Percentiles rank a stretch among this genome's conserved stretches.
Conservation (phyloP, 2,329 filamentous ascomycete species). For the Cadophora luteo-olivacea region DNA sequence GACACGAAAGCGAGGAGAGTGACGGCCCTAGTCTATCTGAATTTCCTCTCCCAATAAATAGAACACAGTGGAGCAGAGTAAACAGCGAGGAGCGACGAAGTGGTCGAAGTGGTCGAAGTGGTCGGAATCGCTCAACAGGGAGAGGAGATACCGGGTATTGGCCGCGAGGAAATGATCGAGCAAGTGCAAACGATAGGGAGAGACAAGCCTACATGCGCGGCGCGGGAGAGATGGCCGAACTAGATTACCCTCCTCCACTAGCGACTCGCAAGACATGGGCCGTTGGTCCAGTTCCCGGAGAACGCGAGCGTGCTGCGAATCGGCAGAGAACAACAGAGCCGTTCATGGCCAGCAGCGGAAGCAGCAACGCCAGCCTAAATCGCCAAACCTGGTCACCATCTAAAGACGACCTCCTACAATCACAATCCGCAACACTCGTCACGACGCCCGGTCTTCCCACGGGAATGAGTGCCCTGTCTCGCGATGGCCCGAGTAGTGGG, state of each 20-base stretch:
- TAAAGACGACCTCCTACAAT: slow-evolving; percentile 5
- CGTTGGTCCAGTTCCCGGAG: neutral
- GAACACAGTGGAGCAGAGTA: slow-evolving; percentile 23
- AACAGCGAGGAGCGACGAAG: slow-evolving; percentile 2
- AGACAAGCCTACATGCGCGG: slow-evolving; percentile 15
- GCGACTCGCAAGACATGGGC: slow-evolving; percentile 1
- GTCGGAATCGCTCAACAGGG: slow-evolving; percentile 5
- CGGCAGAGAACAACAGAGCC: neutral
- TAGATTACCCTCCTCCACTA: neutral
- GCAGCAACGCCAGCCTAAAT: neutral
- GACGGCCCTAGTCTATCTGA: slow-evolving; percentile 21
- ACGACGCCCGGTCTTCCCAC: neutral
- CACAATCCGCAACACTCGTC: slow-evolving; percentile 13
- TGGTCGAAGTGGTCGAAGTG: neutral
- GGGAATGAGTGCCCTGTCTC: neutral
- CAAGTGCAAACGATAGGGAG: slow-evolving; percentile 7
- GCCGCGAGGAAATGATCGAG: neutral
- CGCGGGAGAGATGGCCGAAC: neutral
- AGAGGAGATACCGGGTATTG: slow-evolving; percentile 12
- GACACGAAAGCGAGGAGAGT: slow-evolving; percentile 19
- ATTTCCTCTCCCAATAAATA: slow-evolving; percentile 26
- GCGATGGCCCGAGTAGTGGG: neutral
- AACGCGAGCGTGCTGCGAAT: neutral
- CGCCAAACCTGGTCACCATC: slow-evolving; percentile 8
- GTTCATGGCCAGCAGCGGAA: neutral